A percentile compares a stretch with the other conserved stretches of the same genome.
phyloP scores from a whole-genome alignment of 306 rosid species.

The Acmispon strigosus region DNA sequence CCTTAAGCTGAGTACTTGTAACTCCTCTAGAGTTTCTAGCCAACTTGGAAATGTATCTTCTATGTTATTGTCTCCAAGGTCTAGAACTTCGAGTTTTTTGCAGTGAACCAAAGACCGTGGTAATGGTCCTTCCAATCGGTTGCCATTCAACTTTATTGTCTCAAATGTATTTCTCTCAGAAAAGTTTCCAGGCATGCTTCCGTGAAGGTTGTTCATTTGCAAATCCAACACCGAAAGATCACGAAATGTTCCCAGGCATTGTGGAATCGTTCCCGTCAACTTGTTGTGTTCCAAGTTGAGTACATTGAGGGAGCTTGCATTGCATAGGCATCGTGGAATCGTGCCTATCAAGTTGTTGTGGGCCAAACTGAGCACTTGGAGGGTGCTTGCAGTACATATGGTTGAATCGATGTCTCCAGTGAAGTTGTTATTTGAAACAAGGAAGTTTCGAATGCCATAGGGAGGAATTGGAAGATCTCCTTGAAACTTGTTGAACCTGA shows the following conservation, averaged over 20 bases:
- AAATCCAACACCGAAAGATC: slow-evolving; percentile 3
- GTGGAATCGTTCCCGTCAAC: slow-evolving; percentile 16
- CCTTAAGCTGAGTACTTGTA: slow-evolving; percentile 28
- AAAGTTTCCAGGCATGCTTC: background rate
- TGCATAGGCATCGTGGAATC: no score
- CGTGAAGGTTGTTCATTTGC: slow-evolving; percentile 18
- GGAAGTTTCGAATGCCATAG: background rate
- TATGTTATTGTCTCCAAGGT: slow-evolving; percentile 32
- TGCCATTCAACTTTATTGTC: slow-evolving; percentile 21
- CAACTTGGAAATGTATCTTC: slow-evolving; percentile 27
- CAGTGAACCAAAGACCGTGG: slow-evolving; percentile 15
- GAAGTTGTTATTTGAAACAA: slow-evolving; percentile 23
- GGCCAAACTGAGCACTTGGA: fast-evolving
- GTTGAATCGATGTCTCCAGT: background rate
- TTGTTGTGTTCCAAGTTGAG: slow-evolving; percentile 8
- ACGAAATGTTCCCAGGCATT: background rate
- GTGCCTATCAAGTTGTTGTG: no score
- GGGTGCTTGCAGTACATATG: slow-evolving; percentile 1
- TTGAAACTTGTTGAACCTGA: slow-evolving; percentile 18
- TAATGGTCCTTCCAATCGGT: slow-evolving; percentile 25
- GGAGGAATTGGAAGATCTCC: slow-evolving; percentile 7
- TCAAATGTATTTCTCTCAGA: background rate
- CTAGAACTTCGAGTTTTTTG: background rate
- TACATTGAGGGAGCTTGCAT: no score
- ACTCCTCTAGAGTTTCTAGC: slow-evolving; percentile 19